Conservation (phyloP, 176 grass and related monocot species). For the Cenchrus fungigraminus region DNA sequence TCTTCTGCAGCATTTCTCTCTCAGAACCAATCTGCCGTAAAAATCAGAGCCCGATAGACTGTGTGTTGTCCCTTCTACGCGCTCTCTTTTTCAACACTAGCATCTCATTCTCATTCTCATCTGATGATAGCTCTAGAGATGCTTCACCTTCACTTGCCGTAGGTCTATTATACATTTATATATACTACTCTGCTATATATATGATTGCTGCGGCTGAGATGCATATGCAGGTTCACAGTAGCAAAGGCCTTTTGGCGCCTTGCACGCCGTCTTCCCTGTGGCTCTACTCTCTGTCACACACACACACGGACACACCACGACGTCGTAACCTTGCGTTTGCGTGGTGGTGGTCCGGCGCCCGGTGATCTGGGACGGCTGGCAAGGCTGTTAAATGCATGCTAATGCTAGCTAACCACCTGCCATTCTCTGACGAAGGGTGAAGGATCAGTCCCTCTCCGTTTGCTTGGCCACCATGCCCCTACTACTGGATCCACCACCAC, state of each 20-base stretch:
- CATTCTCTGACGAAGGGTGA: background rate
- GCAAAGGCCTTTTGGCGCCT: background rate
- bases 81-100: background rate
- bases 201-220: background rate
- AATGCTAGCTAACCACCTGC: slow-evolving; percentile 31
- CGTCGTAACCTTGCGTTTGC: background rate
- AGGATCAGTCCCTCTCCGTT: background rate
- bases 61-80: no score
- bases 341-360: background rate
- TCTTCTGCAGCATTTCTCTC: no score
- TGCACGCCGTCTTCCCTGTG: background rate
- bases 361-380: slow-evolving; percentile 26
- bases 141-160: background rate
- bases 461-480: background rate
- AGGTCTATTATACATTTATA: background rate
- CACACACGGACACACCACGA: background rate
- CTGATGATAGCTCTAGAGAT: slow-evolving; percentile 4
- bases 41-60: no score
- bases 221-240: background rate
- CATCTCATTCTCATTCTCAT: background rate
- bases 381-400: slow-evolving; percentile 29
- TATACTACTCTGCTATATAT: background rate
- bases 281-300: background rate
- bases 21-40: no score
- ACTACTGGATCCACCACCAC: no score